A percentile compares a stretch with the other conserved stretches of the same genome.
Conservation (phyloP, 163 green algal genomes). For the Scenedesmus sp. region DNA sequence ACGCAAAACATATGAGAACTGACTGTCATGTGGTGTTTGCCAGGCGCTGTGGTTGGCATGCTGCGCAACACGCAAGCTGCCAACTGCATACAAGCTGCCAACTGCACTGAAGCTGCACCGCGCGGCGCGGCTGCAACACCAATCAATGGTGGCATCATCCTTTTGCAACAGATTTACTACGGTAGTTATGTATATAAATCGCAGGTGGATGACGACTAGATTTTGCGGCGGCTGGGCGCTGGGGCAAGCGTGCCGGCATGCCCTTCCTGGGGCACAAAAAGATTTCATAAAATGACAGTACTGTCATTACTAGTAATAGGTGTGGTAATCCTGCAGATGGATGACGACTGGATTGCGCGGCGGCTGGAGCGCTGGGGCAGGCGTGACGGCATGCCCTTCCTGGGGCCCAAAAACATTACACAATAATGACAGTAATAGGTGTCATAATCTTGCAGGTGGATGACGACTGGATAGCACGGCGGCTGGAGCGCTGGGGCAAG, state of each 20-base stretch:
- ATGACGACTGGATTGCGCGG: slow-evolving; percentile 81
- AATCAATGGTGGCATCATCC: too few relatives aligned
- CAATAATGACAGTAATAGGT: too few relatives aligned
- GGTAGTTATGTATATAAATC: too few relatives aligned
- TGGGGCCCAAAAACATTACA: slow-evolving; percentile 69
- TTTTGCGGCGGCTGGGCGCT: slow-evolving; percentile 73
- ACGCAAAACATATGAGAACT: too few relatives aligned
- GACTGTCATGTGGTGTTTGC: too few relatives aligned
- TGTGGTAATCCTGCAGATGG: slow-evolving; percentile 67
- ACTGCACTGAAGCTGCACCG: not conserved
- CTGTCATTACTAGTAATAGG: too few relatives aligned
- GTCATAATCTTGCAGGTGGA: slow-evolving; percentile 62
- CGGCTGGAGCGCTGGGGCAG: slow-evolving; percentile 75
- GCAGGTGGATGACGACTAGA: slow-evolving; percentile 81
- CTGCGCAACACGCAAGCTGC: too few relatives aligned
- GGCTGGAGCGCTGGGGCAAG: slow-evolving; percentile 75
- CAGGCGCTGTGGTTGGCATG: too few relatives aligned
- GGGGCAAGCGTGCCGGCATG: slow-evolving; percentile 71
- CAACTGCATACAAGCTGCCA: not conserved
- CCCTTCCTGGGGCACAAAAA: slow-evolving; percentile 77
- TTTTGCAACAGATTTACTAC: too few relatives aligned
- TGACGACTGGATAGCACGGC: slow-evolving; percentile 79
- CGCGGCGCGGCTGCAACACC: not conserved
- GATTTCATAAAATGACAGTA: too few relatives aligned
- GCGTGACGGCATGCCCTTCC: slow-evolving; percentile 73